phyloP scores from a whole-genome alignment of 2,329 filamentous ascomycete species.

The Eurotiales sp. region DNA sequence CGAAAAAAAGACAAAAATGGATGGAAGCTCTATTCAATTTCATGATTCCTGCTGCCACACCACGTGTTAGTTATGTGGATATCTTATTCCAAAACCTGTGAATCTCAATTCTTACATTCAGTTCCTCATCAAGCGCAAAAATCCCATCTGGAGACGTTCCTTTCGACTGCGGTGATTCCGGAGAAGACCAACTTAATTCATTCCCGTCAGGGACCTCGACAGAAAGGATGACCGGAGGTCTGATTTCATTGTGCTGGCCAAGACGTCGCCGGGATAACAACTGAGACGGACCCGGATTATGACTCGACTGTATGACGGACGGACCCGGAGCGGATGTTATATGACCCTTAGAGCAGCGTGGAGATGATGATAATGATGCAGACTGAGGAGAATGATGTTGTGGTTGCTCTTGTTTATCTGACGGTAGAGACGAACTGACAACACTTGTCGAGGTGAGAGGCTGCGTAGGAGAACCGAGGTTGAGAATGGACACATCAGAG shows the following conservation, averaged over 20 bases:
- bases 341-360: neutral
- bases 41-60: neutral
- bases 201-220: conserved; percentile 4
- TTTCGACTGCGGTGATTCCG: neutral
- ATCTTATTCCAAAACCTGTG: no score
- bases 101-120: no score
- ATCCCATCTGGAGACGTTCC: conserved; percentile 1
- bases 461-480: conserved; percentile 6
- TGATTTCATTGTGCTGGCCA: neutral
- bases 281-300: neutral
- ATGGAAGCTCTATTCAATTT: neutral
- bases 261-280: neutral
- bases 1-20: neutral
- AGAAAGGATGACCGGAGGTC: neutral
- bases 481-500: conserved; percentile 11
- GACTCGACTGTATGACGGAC: neutral
- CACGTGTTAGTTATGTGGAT: no score
- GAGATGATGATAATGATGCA: neutral
- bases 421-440: neutral
- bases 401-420: neutral
- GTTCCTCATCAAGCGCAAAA: conserved; percentile 8
- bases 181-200: conserved; percentile 5
- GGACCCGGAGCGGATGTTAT: neutral
- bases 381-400: neutral
- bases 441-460: neutral